Conservation (phyloP, 805 yeast species). For the Suhomyces kilbournensis region DNA sequence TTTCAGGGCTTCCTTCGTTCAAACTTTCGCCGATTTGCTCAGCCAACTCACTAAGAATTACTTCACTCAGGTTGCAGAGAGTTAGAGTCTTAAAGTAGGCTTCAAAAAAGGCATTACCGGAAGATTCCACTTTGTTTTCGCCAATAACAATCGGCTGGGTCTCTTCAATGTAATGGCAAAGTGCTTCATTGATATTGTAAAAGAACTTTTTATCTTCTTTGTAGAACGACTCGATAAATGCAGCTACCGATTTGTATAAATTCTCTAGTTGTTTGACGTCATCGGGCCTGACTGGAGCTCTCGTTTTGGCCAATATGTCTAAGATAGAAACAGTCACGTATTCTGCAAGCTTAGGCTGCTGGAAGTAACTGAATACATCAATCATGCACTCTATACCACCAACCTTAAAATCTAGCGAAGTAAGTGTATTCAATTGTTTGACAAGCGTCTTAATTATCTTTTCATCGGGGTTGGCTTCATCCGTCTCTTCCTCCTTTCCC, state of each 20-base stretch:
- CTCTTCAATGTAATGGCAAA: neutral
- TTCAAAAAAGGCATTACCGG: constrained; percentile 7
- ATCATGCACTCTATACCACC: constrained; percentile 20
- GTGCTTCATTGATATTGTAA: neutral
- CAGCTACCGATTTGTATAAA: neutral
- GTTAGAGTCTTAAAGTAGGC: constrained; percentile 7
- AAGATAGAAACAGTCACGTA: neutral
- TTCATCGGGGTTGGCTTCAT: constrained; percentile 1
- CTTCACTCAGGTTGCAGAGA: neutral
- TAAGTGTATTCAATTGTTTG: constrained; percentile 14
- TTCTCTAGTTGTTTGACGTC: neutral
- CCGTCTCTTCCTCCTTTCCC: neutral
- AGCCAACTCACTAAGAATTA: neutral
- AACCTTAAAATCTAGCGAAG: constrained; percentile 15
- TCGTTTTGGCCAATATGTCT: constrained; percentile 7
- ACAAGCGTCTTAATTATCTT: constrained; percentile 14
- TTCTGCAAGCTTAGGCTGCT: neutral
- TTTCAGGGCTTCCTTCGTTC: neutral
- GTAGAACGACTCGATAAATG: neutral
- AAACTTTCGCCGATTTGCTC: neutral
- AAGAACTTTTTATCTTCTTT: neutral
- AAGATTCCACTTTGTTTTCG: constrained; percentile 8
- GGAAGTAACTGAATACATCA: constrained; percentile 14
- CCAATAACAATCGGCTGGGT: neutral
- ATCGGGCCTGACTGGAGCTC: neutral